phyloP scores from a whole-genome alignment of 2,329 filamentous ascomycete species.

The Nannizziopsis arthrosporioides region DNA sequence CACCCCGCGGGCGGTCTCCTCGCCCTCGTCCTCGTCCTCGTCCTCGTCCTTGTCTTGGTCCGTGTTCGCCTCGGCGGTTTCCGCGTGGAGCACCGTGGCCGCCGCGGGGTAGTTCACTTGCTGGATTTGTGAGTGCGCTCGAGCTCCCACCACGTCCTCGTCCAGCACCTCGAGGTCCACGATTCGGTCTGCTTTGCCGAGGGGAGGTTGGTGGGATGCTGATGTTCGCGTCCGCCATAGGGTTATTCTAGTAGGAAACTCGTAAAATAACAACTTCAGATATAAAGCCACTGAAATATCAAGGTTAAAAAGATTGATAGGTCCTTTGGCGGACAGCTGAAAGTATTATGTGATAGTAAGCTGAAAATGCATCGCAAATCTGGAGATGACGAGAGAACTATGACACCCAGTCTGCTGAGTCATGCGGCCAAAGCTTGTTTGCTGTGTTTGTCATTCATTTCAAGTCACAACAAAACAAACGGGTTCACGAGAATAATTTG shows the following conservation, averaged over 20 bases:
- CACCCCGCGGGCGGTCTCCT: slow-evolving; percentile 1
- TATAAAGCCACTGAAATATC: too few species aligned
- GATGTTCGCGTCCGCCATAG: slow-evolving; percentile 10
- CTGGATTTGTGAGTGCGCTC: background rate
- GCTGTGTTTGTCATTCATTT: background rate
- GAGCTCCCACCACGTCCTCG: slow-evolving; percentile 1
- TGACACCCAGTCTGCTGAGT: too few species aligned
- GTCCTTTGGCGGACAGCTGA: too few species aligned
- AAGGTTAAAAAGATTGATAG: too few species aligned
- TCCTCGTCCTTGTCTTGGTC: background rate
- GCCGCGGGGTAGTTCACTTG: background rate
- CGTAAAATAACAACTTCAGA: background rate
- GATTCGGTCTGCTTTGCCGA: slow-evolving; percentile 1
- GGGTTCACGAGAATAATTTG: too few species aligned
- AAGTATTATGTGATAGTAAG: too few species aligned
- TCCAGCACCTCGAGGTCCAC: background rate
- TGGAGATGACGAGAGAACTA: too few species aligned
- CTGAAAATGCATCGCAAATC: too few species aligned
- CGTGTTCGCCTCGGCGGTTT: background rate
- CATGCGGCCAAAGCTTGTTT: too few species aligned
- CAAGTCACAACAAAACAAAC: background rate
- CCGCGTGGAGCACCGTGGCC: slow-evolving; percentile 10
- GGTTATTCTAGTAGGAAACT: background rate
- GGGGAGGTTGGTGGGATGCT: slow-evolving; percentile 5
- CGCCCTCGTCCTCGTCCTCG: background rate